A percentile compares a stretch with the other conserved stretches of the same genome.
phyloP scores from a whole-genome alignment of 176 grass and related monocot species.

The Phyllostachys edulis region DNA sequence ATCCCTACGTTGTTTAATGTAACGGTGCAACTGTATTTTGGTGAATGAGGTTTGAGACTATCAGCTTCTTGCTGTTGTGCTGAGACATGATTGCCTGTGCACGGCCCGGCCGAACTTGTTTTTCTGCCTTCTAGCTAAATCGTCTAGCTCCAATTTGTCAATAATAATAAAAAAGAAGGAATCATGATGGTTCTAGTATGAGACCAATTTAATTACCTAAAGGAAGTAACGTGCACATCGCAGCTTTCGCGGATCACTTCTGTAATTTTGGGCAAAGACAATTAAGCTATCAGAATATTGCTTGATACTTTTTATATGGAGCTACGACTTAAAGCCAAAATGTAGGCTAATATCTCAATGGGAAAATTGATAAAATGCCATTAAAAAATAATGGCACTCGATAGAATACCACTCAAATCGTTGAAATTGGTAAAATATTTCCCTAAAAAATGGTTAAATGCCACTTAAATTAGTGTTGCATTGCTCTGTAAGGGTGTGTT shows the following conservation, averaged over 20 bases:
- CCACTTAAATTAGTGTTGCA: no score
- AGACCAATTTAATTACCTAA: background rate
- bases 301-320: background rate
- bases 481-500: no score
- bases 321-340: background rate
- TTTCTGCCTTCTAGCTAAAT: no score
- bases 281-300: background rate
- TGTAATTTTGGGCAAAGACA: background rate
- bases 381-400: background rate
- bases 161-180: no score
- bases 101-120: no score
- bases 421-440: background rate
- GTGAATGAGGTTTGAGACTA: background rate
- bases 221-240: background rate
- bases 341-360: background rate
- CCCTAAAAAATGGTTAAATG: background rate
- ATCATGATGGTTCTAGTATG: background rate
- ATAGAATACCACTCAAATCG: background rate
- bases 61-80: background rate
- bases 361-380: background rate
- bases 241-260: background rate
- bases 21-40: background rate
- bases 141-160: background rate
- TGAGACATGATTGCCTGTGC: background rate
- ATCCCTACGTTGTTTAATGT: background rate